Evolutionary conservation across 2,329 filamentous ascomycete species (phyloP), one percentile per base, ranked within the genome.

Genomic region (Emydomyces testavorans): DNA sequence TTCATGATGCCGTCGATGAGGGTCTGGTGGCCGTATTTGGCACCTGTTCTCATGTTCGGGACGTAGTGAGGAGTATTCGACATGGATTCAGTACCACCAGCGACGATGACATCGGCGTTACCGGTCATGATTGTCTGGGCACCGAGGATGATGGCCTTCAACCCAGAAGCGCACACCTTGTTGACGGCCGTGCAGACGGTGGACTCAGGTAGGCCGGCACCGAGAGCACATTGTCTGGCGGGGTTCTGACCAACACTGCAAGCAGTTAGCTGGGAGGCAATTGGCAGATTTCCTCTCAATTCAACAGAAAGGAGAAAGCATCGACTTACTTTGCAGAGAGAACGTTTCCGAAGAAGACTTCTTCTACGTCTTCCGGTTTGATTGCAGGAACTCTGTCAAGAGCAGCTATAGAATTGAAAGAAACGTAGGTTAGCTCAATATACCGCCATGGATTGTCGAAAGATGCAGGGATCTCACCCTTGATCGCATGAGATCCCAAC

Each of bases 291-390:
- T n/a, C n/a, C n/a, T 28, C 6, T 26, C 45, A 46, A 42, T 51
- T 40, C 48, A 29, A 35, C 18, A 26, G 32, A 28, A 40, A 40
- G 24, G 15, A 47, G 34, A 45, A 1, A 36, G 29, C 23, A 54
- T n/a, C n/a, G n/a, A 29, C 47, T 36, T 77, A 94, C 89, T 90
- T 89, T 66, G 90, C 92, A 51, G 89, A 94, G 61, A 98, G 78
- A 57, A 98, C 92, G 74, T 98, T 98, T 68, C 92, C 92, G 64
- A 95, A 93, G 75, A 92, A 93, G 64, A 98, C 87, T 68, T 98
- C 92, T 65, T 98, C 81, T 50, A 98, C 85, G 65, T 94, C 80
- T 61, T 88, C 80, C 48, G 87, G 77, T 72, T 93, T 89, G 71
- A 98, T 80, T 62, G 83, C 78, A 48, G 92, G 82, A 39, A 84